Percentiles rank a stretch among this genome's conserved stretches.
phyloP scores from a whole-genome alignment of 495 filamentous ascomycete genomes.

The Xylaria venustula region DNA sequence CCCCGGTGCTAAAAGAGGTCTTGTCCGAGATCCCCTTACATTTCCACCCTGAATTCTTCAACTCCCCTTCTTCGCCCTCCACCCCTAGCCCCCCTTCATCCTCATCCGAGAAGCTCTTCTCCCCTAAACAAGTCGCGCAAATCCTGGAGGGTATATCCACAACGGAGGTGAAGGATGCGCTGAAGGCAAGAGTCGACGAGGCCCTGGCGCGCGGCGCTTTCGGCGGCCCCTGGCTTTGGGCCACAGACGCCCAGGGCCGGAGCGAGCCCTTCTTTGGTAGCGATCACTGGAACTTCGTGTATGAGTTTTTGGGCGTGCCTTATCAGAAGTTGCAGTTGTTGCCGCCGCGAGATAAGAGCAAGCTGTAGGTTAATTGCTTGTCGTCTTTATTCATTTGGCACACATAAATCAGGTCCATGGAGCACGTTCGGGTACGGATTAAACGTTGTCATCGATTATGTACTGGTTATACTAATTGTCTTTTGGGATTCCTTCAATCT shows the following conservation, averaged over 20 bases:
- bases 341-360: not conserved
- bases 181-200: conserved; percentile 58
- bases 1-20: conserved; percentile 23
- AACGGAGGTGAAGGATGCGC: conserved; percentile 56
- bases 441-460: not conserved
- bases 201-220: conserved; percentile 65
- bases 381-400: not conserved
- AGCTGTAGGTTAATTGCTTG: not conserved
- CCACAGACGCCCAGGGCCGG: conserved; percentile 54
- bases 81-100: not conserved
- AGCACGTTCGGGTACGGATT: not conserved
- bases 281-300: conserved; percentile 58
- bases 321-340: conserved; percentile 21
- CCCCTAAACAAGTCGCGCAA: conserved; percentile 34
- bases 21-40: conserved; percentile 22
- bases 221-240: conserved; percentile 75
- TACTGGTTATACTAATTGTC: not conserved
- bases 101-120: conserved; percentile 21
- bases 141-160: conserved; percentile 51
- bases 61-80: not conserved
- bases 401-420: not conserved
- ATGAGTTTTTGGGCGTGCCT: conserved; percentile 39
- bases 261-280: conserved; percentile 76
- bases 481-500: not conserved
- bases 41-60: conserved; percentile 12